phyloP scores from a whole-genome alignment of 371 early-diverging fungal genomes.

The Actinomortierella ambigua region DNA sequence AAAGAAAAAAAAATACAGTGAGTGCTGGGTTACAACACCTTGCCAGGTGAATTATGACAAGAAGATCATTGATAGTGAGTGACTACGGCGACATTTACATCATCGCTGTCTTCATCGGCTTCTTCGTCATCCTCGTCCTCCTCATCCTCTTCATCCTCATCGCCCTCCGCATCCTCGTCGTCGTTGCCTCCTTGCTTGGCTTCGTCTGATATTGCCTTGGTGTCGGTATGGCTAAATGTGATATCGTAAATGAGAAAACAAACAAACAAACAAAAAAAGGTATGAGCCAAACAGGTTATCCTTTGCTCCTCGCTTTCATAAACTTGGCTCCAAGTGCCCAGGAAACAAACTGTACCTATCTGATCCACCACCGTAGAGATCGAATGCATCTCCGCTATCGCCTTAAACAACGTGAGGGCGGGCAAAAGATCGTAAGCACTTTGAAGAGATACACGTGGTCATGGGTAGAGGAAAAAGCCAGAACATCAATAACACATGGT shows the following conservation, averaged over 20 bases:
- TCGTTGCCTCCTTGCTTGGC: conserved; percentile 41
- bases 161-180: conserved; percentile 7
- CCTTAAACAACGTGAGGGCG: conserved; percentile 7
- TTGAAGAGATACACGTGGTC: too few relatives aligned
- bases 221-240: conserved; percentile 20
- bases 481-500: too few relatives aligned
- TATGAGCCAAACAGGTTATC: too few relatives aligned
- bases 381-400: conserved; percentile 36
- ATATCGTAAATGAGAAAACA: too few relatives aligned
- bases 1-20: neutral
- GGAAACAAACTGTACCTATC: neutral
- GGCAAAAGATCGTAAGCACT: neutral
- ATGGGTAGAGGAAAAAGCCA: too few relatives aligned
- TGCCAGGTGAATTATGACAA: too few relatives aligned
- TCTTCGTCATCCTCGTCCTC: conserved; percentile 24
- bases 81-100: conserved; percentile 42
- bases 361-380: conserved; percentile 33
- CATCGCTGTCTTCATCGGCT: conserved; percentile 54
- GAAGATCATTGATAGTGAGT: too few relatives aligned
- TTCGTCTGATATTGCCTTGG: conserved; percentile 23
- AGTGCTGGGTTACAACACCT: too few relatives aligned
- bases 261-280: neutral
- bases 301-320: too few relatives aligned
- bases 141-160: neutral
- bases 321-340: too few relatives aligned